Base-by-base conservation (phyloP, 306 rosid genomes). In the Argentina anserina region DNA sequence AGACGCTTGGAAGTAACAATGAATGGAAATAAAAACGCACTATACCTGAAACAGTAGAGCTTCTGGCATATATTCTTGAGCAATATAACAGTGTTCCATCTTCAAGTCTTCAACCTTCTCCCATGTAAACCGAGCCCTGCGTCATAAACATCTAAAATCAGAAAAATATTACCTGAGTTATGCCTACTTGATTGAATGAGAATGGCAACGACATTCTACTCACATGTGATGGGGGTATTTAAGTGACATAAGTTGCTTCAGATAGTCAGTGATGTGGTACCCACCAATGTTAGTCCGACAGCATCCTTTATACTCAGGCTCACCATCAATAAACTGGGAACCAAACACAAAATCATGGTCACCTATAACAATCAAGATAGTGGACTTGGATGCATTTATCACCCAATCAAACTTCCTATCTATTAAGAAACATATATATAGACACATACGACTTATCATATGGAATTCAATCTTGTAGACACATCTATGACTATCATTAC, bases 41-140 rank as follows among this genome's bases (percentile, higher is more conserved):
- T 75, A 73, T 82, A 84, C 98, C 94, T 85, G 99, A 90, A 91
- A 94, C 66, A 88, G 42, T 64, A 50, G 92, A 84, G 86, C 90
- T 84, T 94, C 96, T 52, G 89, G 81, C 72, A 75, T 72, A 74
- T 94, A 94, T 76, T 89, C 88, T 29, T 28, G 79, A 58, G 97
- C 86, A 59, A 91, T 81, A 75, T 94, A 94, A 77, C 98, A 91
- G 82, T 94, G 97, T 79, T 91, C 98, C 97, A 89, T 91, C 87
- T 91, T 94, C 83, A 94, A 87, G 75, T 94, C 96, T 78, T 94
- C 99, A 36, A 90, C 97, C 79, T 94, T 94, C 83, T 94, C 99
- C 99, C 97, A 94, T 1, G 95, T 85, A 81, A 91, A 87, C 76
- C 96, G 88, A 69, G 89, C 86, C 91, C 99, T 91, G 76, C 72